Base-by-base conservation (phyloP, 2,329 filamentous ascomycete species). In the Zymoseptoria ardabiliae region DNA sequence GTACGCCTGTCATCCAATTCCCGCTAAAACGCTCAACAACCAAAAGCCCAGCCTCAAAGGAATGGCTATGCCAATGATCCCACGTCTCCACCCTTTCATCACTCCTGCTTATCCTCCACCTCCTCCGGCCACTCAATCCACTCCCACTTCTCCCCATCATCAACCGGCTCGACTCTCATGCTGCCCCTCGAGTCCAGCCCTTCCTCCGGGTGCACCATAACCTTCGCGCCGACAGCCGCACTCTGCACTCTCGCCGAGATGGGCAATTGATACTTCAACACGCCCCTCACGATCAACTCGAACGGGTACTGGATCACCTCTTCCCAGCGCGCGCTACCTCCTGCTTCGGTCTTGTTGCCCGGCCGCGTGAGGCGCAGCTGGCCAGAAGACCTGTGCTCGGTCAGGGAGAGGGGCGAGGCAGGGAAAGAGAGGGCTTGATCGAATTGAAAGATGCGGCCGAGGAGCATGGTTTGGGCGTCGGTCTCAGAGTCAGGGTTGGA, bases 341-440 rank as follows among this genome's bases (percentile, higher is more conserved):
- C 89, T 50, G 84, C 79, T 70, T 91, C 86, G 0, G 94, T 97
- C 67, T 86, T 86, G 73, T 97, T 99, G 3, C 93, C 92, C 0
- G 94, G 94, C 58, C 88, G 85, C 23, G 81, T 77, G 3, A 99
- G 82, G 48, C 93, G 88, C 65, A 99, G 84, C 69, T 94, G 89
- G 28, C 91, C 93, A 4, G 88, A 85, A 0, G 91, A 94, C 19
- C 82, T 83, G 17, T 88, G 89, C 11, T 81, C 76, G 25, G 84
- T 81, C 65, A 87, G 86, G 63, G 90, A 86, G 76, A 97, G 88
- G 25, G 95, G 91, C 0, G 91, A 93, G 3, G 91, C 89, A 61
- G 96, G 92, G 68, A 97, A 97, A 4, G 84, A 87, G 41, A 99
- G 79, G 0, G 91, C 87, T 57, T 90, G 95, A 72, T 97, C 91